phyloP scores from a whole-genome alignment of 2,329 filamentous ascomycete genomes.

The Scedosporium aurantiacum region DNA sequence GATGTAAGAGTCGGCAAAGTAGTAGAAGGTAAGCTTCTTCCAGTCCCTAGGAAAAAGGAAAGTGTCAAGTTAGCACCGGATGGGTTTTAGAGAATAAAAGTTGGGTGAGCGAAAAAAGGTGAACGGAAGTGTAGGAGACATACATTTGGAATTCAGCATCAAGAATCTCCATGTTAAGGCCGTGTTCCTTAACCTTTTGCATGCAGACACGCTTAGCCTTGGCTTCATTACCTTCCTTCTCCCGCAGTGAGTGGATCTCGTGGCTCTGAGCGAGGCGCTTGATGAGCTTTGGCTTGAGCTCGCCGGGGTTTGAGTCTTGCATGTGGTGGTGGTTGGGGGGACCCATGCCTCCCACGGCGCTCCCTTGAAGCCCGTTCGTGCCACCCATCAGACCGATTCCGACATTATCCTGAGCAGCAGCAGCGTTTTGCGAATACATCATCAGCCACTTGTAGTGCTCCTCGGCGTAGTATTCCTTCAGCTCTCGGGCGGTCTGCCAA shows the following conservation, averaged over 20 bases:
- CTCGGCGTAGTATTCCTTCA: conserved; percentile 84
- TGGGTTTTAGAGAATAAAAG: conserved; percentile 11
- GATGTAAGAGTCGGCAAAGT: conserved; percentile 95
- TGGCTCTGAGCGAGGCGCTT: conserved; percentile 87
- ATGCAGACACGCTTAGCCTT: conserved; percentile 96
- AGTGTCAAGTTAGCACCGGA: conserved; percentile 3
- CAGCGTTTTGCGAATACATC: conserved; percentile 86
- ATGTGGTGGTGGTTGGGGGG: conserved; percentile 62
- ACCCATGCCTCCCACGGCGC: conserved; percentile 68
- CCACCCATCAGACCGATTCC: conserved; percentile 53
- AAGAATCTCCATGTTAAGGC: conserved; percentile 94
- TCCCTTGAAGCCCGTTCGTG: conserved; percentile 52
- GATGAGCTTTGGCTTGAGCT: conserved; percentile 92
- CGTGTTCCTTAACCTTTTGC: conserved; percentile 90
- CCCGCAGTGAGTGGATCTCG: conserved; percentile 77
- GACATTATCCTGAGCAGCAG: conserved; percentile 47
- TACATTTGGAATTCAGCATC: conserved; percentile 98
- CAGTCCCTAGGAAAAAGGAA: conserved; percentile 66
- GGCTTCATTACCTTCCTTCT: conserved; percentile 95
- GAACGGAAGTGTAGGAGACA: conserved; percentile 26
- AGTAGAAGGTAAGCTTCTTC: conserved; percentile 98
- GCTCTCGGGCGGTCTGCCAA: conserved; percentile 74
- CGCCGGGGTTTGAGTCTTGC: conserved; percentile 58
- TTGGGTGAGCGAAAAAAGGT: conserved; percentile 6
- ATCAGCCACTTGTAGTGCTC: conserved; percentile 98